Evolutionary conservation across 2,329 filamentous ascomycete genomes (phyloP), one percentile per base, ranked within the genome.

Genomic region (Raffaelea ambrosiae): DNA sequence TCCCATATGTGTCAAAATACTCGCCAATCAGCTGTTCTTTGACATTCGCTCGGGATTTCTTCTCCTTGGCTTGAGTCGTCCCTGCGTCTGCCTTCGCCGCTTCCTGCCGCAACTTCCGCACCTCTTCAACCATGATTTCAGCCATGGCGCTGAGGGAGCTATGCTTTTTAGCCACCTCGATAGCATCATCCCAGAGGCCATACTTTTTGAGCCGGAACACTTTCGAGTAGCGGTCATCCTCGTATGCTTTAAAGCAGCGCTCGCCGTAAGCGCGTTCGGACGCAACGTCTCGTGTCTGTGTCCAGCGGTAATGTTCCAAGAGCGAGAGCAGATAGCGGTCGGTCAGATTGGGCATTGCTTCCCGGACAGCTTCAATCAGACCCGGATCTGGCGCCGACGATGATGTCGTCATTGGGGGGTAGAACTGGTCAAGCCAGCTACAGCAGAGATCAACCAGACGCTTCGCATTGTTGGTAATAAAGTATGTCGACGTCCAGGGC

Each of bases 401-500:
- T 4, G 49, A 33, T 4, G 50, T 53, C 13, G 48, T 36, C 18
- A 54, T 49, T 31, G 57, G 53, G 1, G 61, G 56, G 21, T 68
- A 68, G 53, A 73, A 66, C 45, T 73, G 67, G 42, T 72, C 68
- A 3, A 77, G 66, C 77, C 76, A 80, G 49, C 73, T 70, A 22
- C 73, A 68, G 36, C 72, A 72, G 18, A 84, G 70, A 53, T 82
- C 76, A 21, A 78, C 67, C 16, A 83, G 70, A 18, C 79, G 77
- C 58, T 79, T 77, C 13, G 73, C 58, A 52, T 82, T 83, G 60
- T 81, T 81, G 44, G 79, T 75, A 48, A 82, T 69, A 53, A 73
- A 79, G 40, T 69, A 64, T 54, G 77, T 80, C 16, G 87, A 89
- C 0, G 90, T 96, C 93, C 93, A 98, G 40, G 90, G 86, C 51